Conservation (phyloP, 768 basidiomycete genomes). For the Phlebiopsis flavidoalba region DNA sequence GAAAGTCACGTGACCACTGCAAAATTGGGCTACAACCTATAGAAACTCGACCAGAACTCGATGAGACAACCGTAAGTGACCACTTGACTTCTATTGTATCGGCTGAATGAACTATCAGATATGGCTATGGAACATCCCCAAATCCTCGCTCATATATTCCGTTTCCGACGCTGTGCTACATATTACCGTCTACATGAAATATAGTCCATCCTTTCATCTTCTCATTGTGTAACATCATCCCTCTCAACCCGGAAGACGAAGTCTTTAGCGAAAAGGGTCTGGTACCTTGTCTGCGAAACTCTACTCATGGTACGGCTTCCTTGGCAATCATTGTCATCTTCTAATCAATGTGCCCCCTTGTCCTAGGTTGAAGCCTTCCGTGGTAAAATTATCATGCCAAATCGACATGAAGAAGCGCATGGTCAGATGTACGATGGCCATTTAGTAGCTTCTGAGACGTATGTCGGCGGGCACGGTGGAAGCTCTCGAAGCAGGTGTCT, state of each 20-base stretch:
- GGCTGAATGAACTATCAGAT: constrained; percentile 45
- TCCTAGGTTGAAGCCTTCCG: constrained; percentile 90
- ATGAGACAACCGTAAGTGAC: constrained; percentile 94
- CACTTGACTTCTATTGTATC: neutral
- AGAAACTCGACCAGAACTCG: constrained; percentile 95
- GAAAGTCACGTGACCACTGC: constrained; percentile 95
- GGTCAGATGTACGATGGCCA: constrained; percentile 95
- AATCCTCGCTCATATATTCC: constrained; percentile 90
- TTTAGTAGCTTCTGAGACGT: constrained; percentile 94
- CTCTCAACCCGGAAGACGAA: constrained; percentile 90
- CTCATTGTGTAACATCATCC: constrained; percentile 98
- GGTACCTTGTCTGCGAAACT: constrained; percentile 97
- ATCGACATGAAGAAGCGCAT: constrained; percentile 89
- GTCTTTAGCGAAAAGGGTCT: constrained; percentile 91
- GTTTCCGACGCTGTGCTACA: constrained; percentile 99
- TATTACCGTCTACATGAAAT: constrained; percentile 99
- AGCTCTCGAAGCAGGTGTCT: constrained; percentile 96
- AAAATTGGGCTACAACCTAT: constrained; percentile 94
- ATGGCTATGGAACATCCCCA: constrained; percentile 96
- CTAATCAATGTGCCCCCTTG: neutral
- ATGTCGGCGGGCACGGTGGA: constrained; percentile 99
- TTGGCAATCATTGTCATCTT: neutral
- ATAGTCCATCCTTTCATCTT: constrained; percentile 99
- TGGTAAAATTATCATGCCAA: constrained; percentile 94
- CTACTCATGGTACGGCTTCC: constrained; percentile 80